phyloP scores from a whole-genome alignment of 805 yeast species.

The Pichia cephalocereana region DNA sequence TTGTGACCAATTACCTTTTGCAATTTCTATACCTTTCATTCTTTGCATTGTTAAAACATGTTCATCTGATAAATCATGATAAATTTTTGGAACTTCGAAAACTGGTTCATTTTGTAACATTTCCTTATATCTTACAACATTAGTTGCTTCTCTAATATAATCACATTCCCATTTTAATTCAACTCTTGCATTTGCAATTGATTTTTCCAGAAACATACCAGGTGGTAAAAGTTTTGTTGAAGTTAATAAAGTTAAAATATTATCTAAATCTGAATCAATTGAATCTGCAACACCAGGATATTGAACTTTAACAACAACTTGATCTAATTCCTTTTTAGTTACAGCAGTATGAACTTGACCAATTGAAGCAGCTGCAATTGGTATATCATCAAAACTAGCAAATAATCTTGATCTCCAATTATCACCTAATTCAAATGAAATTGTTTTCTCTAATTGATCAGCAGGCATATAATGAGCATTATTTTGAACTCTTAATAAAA shows the following conservation, averaged over 20 bases:
- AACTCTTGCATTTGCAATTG: constrained; percentile 85
- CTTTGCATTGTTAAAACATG: constrained; percentile 85
- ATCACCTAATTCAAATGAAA: constrained; percentile 64
- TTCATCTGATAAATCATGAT: constrained; percentile 66
- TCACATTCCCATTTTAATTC: constrained; percentile 98
- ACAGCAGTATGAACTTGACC: constrained; percentile 93
- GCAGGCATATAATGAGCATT: constrained; percentile 96
- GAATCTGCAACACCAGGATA: constrained; percentile 94
- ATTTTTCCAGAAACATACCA: constrained; percentile 84
- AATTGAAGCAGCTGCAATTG: constrained; percentile 95
- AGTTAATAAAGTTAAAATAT: constrained; percentile 67
- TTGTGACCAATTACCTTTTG: constrained; percentile 68
- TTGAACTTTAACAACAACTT: constrained; percentile 91
- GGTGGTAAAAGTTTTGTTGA: constrained; percentile 85
- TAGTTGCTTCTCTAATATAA: constrained; percentile 79
- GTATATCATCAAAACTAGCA: constrained; percentile 70
- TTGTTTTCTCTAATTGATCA: constrained; percentile 70
- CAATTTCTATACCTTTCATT: constrained; percentile 77
- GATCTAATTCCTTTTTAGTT: constrained; percentile 46
- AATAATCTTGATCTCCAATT: constrained; percentile 67
- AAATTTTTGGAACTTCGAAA: constrained; percentile 76
- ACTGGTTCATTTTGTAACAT: constrained; percentile 51
- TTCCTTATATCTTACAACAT: constrained; percentile 57
- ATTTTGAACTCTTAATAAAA: constrained; percentile 79
- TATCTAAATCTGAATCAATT: constrained; percentile 90